Evolutionary conservation across 306 rosid genomes (phyloP).

Genomic region (Crotalaria pallida): DNA sequence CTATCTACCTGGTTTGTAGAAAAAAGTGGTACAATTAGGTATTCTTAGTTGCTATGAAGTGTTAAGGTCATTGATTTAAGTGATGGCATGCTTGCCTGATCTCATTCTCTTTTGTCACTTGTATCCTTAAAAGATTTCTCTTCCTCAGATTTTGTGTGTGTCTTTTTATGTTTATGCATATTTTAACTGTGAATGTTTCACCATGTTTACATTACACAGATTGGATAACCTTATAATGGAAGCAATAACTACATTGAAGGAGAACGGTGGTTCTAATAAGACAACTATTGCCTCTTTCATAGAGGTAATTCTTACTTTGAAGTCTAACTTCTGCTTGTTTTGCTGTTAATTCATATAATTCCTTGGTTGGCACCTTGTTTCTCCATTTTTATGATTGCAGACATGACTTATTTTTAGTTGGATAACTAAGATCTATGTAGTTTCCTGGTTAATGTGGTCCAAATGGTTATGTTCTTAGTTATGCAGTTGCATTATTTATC

Average conservation of each 20-base stretch:
- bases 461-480: not conserved
- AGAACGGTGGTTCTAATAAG: slow-evolving; percentile 84
- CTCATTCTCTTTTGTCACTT: not conserved
- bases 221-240: slow-evolving; percentile 85
- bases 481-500: not conserved
- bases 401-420: not conserved
- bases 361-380: not conserved
- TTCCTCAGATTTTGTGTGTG: slow-evolving; percentile 1
- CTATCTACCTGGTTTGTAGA: slow-evolving; percentile 5
- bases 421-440: not conserved
- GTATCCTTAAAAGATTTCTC: not conserved
- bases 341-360: not conserved
- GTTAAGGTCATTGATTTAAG: not conserved
- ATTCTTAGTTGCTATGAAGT: not conserved
- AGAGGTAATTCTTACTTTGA: slow-evolving; percentile 46
- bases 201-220: slow-evolving; percentile 38
- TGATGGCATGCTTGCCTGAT: not conserved
- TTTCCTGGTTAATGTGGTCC: not conserved
- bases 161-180: not conserved
- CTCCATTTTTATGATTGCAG: not conserved
- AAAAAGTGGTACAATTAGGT: not conserved
- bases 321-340: not conserved
- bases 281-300: slow-evolving; percentile 77
- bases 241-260: slow-evolving; percentile 71
- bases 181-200: slow-evolving; percentile 10